These are phyloP conservation scores for Coccomyxa subellipsoidea DNA, from an alignment of 163 green algal species.

Conservation along the genomic window DNA sequence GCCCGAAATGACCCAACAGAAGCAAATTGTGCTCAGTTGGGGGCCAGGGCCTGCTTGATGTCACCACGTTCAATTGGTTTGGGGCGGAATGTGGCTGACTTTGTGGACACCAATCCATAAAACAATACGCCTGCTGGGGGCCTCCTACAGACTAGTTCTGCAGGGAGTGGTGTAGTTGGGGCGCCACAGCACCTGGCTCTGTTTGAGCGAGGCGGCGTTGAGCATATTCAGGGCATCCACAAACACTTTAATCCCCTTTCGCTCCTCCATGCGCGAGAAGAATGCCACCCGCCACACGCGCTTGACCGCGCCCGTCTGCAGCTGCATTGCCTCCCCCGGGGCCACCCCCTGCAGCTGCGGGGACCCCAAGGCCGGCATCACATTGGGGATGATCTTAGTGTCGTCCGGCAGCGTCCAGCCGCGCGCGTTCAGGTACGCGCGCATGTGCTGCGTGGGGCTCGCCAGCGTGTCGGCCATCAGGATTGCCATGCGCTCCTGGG, in stretches of 20 bases:
- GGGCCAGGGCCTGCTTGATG: too few relatives aligned
- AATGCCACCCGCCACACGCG: slow-evolving; percentile 18
- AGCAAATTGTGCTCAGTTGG: too few relatives aligned
- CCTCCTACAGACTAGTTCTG: too few relatives aligned
- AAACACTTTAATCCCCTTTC: slow-evolving; percentile 32
- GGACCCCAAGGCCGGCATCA: slow-evolving; percentile 1
- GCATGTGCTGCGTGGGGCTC: slow-evolving; percentile 22
- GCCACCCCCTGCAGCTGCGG: neutral
- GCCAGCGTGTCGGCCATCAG: slow-evolving; percentile 6
- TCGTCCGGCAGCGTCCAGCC: slow-evolving; percentile 14
- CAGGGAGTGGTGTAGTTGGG: too few relatives aligned
- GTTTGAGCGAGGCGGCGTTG: neutral
- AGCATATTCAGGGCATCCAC: slow-evolving; percentile 7
- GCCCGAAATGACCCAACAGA: too few relatives aligned
- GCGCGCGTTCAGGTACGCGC: slow-evolving; percentile 11
- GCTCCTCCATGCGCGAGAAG: slow-evolving; percentile 25
- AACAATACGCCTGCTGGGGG: too few relatives aligned
- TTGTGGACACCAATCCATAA: too few relatives aligned
- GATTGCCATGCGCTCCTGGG: slow-evolving; percentile 13
- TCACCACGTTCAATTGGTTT: too few relatives aligned
- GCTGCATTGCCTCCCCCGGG: neutral
- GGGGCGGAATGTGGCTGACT: too few relatives aligned
- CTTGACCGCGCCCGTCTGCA: neutral
- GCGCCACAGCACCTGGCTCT: too few relatives aligned
- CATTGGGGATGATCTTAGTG: slow-evolving; percentile 14